These are phyloP conservation scores for Xylariaceae sp. DNA, from an alignment of 2,329 filamentous ascomycete genomes.

Conservation along the genomic window DNA sequence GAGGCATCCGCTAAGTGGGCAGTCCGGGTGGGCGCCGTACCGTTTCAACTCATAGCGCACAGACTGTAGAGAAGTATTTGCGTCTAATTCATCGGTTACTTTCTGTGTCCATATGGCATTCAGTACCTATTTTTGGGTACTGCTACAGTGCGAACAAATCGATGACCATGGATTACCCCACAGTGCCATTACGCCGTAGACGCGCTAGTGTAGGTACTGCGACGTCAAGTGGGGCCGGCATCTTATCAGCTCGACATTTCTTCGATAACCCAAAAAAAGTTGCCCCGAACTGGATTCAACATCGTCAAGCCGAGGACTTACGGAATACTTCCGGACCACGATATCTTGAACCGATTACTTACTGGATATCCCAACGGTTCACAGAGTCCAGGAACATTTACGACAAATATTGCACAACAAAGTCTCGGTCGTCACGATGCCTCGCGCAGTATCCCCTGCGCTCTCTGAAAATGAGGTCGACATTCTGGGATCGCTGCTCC, in stretches of 20 bases:
- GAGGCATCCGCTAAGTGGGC: no score
- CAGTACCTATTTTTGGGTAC: no score
- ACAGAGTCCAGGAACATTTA: not conserved
- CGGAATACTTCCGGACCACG: not conserved
- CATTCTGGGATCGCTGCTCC: slow-evolving; percentile 73
- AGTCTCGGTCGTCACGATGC: slow-evolving; percentile 48
- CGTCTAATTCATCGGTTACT: no score
- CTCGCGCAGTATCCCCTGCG: slow-evolving; percentile 71
- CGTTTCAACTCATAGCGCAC: no score
- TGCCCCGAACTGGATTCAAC: slow-evolving; percentile 5
- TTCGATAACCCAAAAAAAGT: slow-evolving; percentile 21
- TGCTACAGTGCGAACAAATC: not conserved
- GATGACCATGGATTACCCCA: not conserved
- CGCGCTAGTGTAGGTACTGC: not conserved
- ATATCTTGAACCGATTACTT: not conserved
- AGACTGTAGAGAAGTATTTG: no score
- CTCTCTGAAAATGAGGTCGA: slow-evolving; percentile 88
- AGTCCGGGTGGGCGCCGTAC: no score
- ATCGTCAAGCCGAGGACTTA: not conserved
- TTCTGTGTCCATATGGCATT: no score
- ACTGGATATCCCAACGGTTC: not conserved
- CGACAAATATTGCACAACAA: not conserved
- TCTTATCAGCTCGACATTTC: slow-evolving; percentile 13
- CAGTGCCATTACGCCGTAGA: not conserved
- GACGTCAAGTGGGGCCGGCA: slow-evolving; percentile 12